Conservation (phyloP, 768 basidiomycete species). For the Lentinus tigrinus region DNA sequence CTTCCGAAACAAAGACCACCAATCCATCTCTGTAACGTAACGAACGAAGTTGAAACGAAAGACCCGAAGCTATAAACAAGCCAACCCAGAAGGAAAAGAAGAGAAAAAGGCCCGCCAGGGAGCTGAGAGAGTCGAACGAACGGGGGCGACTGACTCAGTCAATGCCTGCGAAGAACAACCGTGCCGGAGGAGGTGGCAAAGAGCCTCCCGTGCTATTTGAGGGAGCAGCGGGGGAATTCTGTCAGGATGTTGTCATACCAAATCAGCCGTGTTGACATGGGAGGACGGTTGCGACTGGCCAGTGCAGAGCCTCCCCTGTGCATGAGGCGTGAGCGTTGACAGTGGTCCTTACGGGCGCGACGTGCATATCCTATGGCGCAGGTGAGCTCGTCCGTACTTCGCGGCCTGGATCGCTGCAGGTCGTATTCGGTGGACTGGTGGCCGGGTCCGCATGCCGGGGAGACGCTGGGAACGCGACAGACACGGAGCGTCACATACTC, state of each 20-base stretch:
- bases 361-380: background rate
- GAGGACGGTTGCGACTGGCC: constrained; percentile 12
- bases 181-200: background rate
- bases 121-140: constrained; percentile 24
- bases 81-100: constrained; percentile 5
- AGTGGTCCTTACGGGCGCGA: background rate
- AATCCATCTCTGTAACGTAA: constrained; percentile 21
- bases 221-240: constrained; percentile 3
- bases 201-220: constrained; percentile 12
- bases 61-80: constrained; percentile 7
- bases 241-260: constrained; percentile 10
- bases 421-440: background rate
- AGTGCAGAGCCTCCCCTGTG: constrained; percentile 7
- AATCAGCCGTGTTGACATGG: constrained; percentile 9
- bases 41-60: constrained; percentile 4
- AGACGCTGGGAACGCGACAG: constrained; percentile 4
- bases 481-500: constrained; percentile 10
- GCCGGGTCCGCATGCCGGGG: background rate
- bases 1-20: constrained; percentile 25
- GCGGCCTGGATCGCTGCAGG: background rate
- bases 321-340: constrained; percentile 10
- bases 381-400: background rate
- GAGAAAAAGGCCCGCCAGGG: constrained; percentile 26
- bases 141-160: constrained; percentile 29
- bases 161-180: constrained; percentile 25